A percentile compares a stretch with the other conserved stretches of the same genome.
phyloP scores from a whole-genome alignment of 2,329 filamentous ascomycete species.

The Penicillium sp. region DNA sequence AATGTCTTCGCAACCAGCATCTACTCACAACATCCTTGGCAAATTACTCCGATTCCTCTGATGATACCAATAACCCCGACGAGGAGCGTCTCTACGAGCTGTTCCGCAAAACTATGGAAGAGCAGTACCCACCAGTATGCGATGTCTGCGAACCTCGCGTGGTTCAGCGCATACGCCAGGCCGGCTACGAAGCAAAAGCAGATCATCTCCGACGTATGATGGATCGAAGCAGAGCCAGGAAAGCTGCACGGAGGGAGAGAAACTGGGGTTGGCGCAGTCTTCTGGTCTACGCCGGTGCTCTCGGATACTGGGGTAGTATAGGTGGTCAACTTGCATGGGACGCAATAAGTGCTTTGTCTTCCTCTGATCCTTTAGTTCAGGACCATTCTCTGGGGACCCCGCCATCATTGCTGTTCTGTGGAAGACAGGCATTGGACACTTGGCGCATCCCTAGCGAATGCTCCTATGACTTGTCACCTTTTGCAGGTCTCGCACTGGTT shows the following conservation, averaged over 20 bases:
- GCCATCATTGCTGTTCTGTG: slow-evolving; percentile 21
- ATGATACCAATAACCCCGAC: slow-evolving; percentile 63
- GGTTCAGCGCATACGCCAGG: slow-evolving; percentile 61
- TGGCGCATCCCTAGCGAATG: slow-evolving; percentile 26
- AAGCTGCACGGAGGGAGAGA: slow-evolving; percentile 29
- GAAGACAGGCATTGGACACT: slow-evolving; percentile 15
- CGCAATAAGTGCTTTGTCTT: slow-evolving; percentile 30
- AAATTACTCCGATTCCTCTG: slow-evolving; percentile 66
- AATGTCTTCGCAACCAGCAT: slow-evolving; percentile 83
- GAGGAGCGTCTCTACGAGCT: slow-evolving; percentile 64
- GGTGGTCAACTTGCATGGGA: slow-evolving; percentile 43
- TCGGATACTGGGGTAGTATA: slow-evolving; percentile 42
- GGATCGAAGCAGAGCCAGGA: slow-evolving; percentile 51
- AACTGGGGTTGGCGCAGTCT: slow-evolving; percentile 43
- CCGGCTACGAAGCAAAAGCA: slow-evolving; percentile 77
- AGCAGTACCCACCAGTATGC: slow-evolving; percentile 85
- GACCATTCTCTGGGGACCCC: slow-evolving; percentile 10
- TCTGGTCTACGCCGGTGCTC: slow-evolving; percentile 40
- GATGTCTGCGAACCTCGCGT: slow-evolving; percentile 71
- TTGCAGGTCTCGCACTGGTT: slow-evolving; percentile 39
- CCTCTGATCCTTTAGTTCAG: slow-evolving; percentile 12
- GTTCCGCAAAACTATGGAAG: slow-evolving; percentile 68
- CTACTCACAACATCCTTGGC: slow-evolving; percentile 70
- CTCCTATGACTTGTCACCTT: slow-evolving; percentile 28
- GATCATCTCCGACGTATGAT: slow-evolving; percentile 72